Percentiles rank a stretch among this genome's conserved stretches.
Evolutionary conservation across 805 yeast genomes (phyloP).

Genomic region (Candida nanaspora): DNA sequence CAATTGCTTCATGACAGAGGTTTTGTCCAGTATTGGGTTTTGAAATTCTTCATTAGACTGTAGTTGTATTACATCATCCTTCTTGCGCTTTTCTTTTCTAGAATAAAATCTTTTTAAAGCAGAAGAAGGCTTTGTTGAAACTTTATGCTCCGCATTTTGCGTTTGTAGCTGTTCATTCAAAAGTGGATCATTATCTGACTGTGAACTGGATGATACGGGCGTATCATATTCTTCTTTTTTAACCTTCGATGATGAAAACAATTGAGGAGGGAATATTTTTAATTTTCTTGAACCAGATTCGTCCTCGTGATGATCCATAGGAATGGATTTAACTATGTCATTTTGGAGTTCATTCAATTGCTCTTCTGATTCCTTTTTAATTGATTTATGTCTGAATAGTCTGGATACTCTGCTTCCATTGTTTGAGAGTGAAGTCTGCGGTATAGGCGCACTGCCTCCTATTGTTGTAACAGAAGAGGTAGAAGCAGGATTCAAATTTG

Average conservation of each 20-base stretch:
- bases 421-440: not conserved
- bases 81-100: not conserved
- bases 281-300: not conserved
- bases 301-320: not conserved
- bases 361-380: conserved; percentile 7
- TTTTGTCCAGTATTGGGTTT: not conserved
- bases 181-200: too few relatives aligned
- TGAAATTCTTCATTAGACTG: not conserved
- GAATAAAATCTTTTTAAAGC: not conserved
- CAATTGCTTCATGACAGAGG: not conserved
- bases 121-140: not conserved
- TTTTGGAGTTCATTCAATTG: too few relatives aligned
- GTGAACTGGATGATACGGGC: too few relatives aligned
- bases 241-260: not conserved
- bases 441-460: not conserved
- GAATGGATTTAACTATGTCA: not conserved
- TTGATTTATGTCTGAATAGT: conserved; percentile 11
- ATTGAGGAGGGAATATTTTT: not conserved
- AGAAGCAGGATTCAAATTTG: too few relatives aligned
- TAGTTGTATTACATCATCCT: not conserved
- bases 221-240: not conserved
- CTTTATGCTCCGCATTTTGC: not conserved
- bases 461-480: too few relatives aligned
- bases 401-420: conserved; percentile 10
- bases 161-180: too few relatives aligned